Evolutionary conservation across 2,329 filamentous ascomycete species (phyloP), one percentile per base, ranked within the genome.

Genomic region (Colletotrichum sp.): DNA sequence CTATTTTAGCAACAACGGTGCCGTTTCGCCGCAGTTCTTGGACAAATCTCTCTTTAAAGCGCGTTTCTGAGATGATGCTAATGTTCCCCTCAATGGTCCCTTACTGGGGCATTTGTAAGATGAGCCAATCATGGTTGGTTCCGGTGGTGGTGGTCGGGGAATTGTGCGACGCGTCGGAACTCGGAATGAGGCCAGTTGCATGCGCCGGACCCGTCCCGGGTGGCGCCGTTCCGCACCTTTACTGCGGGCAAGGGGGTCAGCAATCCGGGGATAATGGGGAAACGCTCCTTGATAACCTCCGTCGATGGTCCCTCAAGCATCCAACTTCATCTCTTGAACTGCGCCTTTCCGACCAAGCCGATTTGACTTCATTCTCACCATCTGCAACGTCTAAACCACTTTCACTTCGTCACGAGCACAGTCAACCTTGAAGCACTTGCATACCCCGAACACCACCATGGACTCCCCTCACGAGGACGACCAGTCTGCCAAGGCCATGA

Each of bases 401-500:
- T 21, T 52, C 6, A 16, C 24, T n/a, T 32, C 15, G 59, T 63
- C 3, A 15, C 28, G 1, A 32, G 1, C 59, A 6, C 12, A 21
- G 4, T 3, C 30, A n/a, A 12, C 9, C 8, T n/a, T n/a, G 18
- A n/a, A 24, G 44, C 44, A 21, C n/a, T 52, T 21, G 2, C 44
- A 2, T 13, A 21, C n/a, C 10, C 0, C 6, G 8, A 9, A 5
- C 6, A 6, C 34, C 59, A 60, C 4, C 4, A 77, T 72, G 63
- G 73, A 73, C 18, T 72, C 76, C 13, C 69, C 65, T 59, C 68
- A 72, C 3, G 39, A 69, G 6, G 59, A 65, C n/a, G 69, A 79
- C 10, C 73, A 77, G 18, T 72, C 79, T 44, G 77, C 78, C 2
- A 77, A 78, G 13, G 80, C 79, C 66, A 83, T 83, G 82, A 71